Evolutionary conservation across 2,329 filamentous ascomycete species (phyloP).

Genomic region (Graphiopsis chlorocephala): DNA sequence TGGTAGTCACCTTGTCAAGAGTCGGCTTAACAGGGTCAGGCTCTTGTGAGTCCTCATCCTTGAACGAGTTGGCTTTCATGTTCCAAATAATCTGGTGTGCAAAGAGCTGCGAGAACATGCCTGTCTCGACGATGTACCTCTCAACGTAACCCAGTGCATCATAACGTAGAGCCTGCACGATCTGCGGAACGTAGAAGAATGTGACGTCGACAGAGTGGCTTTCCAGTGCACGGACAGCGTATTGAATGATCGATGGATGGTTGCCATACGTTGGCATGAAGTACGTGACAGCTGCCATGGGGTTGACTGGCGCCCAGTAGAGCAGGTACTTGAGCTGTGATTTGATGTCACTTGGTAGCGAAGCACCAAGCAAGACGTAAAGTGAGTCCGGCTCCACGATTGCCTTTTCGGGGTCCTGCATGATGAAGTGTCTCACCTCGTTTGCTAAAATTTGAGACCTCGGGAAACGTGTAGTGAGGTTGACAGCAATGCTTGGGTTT

Average conservation of each 20-base stretch:
- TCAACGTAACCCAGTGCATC: slow-evolving; percentile 93
- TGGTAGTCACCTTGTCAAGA: slow-evolving; percentile 82
- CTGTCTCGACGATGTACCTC: slow-evolving; percentile 93
- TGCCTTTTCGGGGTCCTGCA: slow-evolving; percentile 81
- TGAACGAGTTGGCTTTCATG: slow-evolving; percentile 98
- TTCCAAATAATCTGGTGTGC: slow-evolving; percentile 99
- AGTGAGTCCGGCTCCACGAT: slow-evolving; percentile 78
- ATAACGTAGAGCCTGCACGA: slow-evolving; percentile 91
- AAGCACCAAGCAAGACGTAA: slow-evolving; percentile 73
- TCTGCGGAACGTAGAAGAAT: slow-evolving; percentile 98
- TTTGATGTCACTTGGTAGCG: slow-evolving; percentile 74
- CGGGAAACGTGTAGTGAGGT: slow-evolving; percentile 72
- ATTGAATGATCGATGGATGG: slow-evolving; percentile 90
- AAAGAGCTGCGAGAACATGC: slow-evolving; percentile 95
- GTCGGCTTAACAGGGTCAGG: slow-evolving; percentile 92
- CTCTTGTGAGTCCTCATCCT: slow-evolving; percentile 88
- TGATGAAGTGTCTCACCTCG: slow-evolving; percentile 75
- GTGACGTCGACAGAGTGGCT: slow-evolving; percentile 94
- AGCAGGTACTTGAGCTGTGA: slow-evolving; percentile 89
- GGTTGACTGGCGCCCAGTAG: slow-evolving; percentile 90
- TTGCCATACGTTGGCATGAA: slow-evolving; percentile 89
- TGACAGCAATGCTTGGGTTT: slow-evolving; percentile 80
- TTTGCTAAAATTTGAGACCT: slow-evolving; percentile 67
- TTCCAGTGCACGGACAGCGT: slow-evolving; percentile 91
- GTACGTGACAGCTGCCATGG: slow-evolving; percentile 87